These are phyloP conservation scores for Leccinum pallidistipes DNA, from an alignment of 1,284 basidiomycete genomes.

Conservation along the genomic window DNA sequence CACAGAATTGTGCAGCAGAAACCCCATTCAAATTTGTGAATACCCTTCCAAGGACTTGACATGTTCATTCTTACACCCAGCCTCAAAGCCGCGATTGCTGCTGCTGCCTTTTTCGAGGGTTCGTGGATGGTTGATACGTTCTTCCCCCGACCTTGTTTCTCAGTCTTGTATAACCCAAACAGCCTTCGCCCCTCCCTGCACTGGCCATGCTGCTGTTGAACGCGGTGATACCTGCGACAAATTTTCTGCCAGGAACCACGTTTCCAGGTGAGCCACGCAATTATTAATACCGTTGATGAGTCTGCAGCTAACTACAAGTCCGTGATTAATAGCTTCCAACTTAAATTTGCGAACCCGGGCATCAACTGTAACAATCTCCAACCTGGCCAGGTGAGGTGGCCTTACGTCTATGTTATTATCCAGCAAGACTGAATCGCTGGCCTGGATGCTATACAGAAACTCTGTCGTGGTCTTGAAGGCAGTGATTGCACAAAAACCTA, in stretches of 20 bases:
- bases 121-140: background rate
- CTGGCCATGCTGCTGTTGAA: conserved; percentile 35
- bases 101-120: background rate
- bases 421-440: background rate
- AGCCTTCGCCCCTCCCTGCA: conserved; percentile 31
- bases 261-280: background rate
- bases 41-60: background rate
- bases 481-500: background rate
- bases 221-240: conserved; percentile 30
- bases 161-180: background rate
- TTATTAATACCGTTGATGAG: background rate
- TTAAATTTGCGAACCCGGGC: background rate
- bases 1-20: background rate
- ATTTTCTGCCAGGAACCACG: conserved; percentile 38
- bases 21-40: background rate
- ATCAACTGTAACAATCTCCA: background rate
- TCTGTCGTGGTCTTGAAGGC: background rate
- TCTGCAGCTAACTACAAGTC: background rate
- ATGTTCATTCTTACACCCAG: background rate
- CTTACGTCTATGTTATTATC: background rate
- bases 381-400: background rate
- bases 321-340: background rate
- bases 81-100: background rate
- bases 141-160: background rate
- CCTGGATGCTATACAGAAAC: background rate